Base-by-base conservation (phyloP, 805 yeast species). In the Saccharomycopsis amapae region DNA sequence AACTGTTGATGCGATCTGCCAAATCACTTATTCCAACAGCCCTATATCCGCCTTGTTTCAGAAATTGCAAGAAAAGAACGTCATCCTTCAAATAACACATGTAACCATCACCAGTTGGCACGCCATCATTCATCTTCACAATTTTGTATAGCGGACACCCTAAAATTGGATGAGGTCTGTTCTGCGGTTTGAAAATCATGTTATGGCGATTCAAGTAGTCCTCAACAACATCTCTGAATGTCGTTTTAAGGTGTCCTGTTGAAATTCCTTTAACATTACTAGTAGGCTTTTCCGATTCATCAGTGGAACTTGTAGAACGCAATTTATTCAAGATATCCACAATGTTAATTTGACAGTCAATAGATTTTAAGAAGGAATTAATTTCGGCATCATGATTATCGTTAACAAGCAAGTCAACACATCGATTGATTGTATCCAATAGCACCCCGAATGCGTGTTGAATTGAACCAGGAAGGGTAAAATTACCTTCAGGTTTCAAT, bases 221-320 rank as follows among this genome's bases (percentile, higher is more conserved):
- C 44, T 72, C 76, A 2, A 85, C 75, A 17, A 86, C 79, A 44
- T 84, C 86, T 51, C 71, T 78, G 56, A 80, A 79, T 0, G 84
- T 67, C 3, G 72, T 65, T 25, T 62, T 53, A 1, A 76, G 60
- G 36, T 64, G 66, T 9, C 17, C 19, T 13, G 30, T 28, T 10
- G 50, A 18, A 13, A 47, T 30, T 5, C 48, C 47, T 22, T n/a
- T 31, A 9, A 26, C 30, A 26, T 26, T 12, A 26, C 7, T 26
- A 9, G 7, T 12, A 7, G 7, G 10, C 12, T 26, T 12, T 26
- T 26, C 10, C 12, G 7, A 9, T 26, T 12, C 30, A 9, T 26
- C 30, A 26, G 7, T 26, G 30, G 12, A 9, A 12, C 12, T 9
- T 26, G 30, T 9, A 31, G 10, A 18, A n/a, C 17, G 18, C 15